Evolutionary conservation across 2,329 filamentous ascomycete species (phyloP).

Genomic region (Alternaria sp.): DNA sequence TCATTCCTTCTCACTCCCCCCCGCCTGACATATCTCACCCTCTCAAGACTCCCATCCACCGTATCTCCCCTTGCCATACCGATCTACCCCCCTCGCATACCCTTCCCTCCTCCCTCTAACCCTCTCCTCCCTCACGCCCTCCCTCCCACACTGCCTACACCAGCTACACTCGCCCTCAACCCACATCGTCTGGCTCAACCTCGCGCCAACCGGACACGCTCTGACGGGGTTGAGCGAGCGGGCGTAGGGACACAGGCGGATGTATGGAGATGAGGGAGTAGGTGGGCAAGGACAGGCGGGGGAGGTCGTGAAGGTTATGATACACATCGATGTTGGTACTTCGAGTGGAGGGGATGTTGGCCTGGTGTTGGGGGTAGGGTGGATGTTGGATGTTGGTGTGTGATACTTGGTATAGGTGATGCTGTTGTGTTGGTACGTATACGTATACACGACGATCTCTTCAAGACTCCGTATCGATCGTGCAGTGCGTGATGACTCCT

Average conservation of each 20-base stretch:
- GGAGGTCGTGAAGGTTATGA: slow-evolving; percentile 23
- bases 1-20: background rate
- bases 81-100: too few relatives aligned
- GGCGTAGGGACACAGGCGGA: slow-evolving; percentile 19
- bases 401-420: too few relatives aligned
- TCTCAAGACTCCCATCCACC: too few relatives aligned
- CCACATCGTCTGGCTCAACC: slow-evolving; percentile 11
- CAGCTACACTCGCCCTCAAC: slow-evolving; percentile 21
- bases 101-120: background rate
- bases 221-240: background rate
- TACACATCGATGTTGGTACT: slow-evolving; percentile 25
- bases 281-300: slow-evolving; percentile 39
- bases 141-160: slow-evolving; percentile 25
- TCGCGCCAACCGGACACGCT: slow-evolving; percentile 25
- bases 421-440: too few relatives aligned
- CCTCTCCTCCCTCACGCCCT: background rate
- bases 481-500: background rate
- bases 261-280: slow-evolving; percentile 22
- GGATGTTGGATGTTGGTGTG: too few relatives aligned
- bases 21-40: too few relatives aligned
- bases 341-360: too few relatives aligned
- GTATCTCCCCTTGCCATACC: background rate
- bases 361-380: too few relatives aligned
- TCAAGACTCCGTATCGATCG: too few relatives aligned
- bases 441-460: too few relatives aligned